A percentile compares a stretch with the other conserved stretches of the same genome.
These are phyloP conservation scores for Aspergillus jensenii DNA, from an alignment of 2,329 filamentous ascomycete genomes.

Conservation along the genomic window DNA sequence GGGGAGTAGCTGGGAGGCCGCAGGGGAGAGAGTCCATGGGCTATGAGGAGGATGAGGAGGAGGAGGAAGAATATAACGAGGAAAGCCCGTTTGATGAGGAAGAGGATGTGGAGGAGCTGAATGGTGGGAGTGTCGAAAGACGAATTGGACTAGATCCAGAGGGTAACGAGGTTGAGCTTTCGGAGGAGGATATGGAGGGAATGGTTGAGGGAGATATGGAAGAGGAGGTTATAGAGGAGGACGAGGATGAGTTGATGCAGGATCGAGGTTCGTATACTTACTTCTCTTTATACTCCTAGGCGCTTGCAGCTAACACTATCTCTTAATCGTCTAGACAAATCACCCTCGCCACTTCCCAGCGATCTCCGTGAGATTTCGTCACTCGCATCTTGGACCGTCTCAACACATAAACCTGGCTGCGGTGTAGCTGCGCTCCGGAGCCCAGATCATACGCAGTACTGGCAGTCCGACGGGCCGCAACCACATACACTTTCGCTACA, in stretches of 20 bases:
- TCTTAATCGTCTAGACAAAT: conserved; percentile 27
- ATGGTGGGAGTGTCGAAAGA: conserved; percentile 10
- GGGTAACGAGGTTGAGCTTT: conserved; percentile 19
- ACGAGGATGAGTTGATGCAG: conserved; percentile 35
- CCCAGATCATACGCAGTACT: conserved; percentile 58
- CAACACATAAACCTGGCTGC: conserved; percentile 62
- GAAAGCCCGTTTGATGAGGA: conserved; percentile 20
- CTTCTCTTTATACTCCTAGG: background rate
- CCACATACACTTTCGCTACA: conserved; percentile 64
- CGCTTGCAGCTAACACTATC: background rate
- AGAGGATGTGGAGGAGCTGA: conserved; percentile 18
- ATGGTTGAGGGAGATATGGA: conserved; percentile 21
- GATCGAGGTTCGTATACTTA: conserved; percentile 30
- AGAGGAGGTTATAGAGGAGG: conserved; percentile 21
- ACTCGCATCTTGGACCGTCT: conserved; percentile 66
- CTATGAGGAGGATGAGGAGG: conserved; percentile 18
- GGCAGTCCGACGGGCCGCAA: conserved; percentile 67
- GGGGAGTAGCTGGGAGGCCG: conserved; percentile 13
- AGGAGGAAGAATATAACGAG: conserved; percentile 16
- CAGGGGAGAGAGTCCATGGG: conserved; percentile 1
- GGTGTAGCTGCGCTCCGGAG: conserved; percentile 60
- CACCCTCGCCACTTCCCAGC: conserved; percentile 37
- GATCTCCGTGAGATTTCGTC: conserved; percentile 63
- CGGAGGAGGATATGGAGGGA: conserved; percentile 21
- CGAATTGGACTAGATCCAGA: conserved; percentile 14